Percentiles rank a stretch among this genome's conserved stretches.
Conservation (phyloP, 2,329 filamentous ascomycete species). For the Colletotrichum orbiculare region DNA sequence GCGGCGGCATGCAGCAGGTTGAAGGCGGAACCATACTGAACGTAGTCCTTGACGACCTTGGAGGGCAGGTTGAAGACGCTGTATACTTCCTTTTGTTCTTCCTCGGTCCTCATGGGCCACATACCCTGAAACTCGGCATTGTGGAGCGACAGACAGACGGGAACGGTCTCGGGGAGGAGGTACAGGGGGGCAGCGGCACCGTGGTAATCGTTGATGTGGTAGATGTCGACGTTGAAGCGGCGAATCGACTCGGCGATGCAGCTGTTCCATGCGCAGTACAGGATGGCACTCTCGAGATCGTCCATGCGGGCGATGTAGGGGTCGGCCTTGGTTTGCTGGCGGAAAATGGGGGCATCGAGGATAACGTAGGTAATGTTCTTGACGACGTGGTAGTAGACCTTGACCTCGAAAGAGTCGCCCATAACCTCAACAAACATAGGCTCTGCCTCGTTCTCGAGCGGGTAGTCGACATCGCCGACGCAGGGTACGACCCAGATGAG, state of each 20-base stretch:
- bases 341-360: constrained; percentile 74
- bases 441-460: constrained; percentile 66
- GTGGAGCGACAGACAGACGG: constrained; percentile 72
- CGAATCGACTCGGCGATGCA: constrained; percentile 73
- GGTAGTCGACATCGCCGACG: constrained; percentile 73
- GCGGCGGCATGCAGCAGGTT: constrained; percentile 75
- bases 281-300: constrained; percentile 74
- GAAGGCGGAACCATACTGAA: constrained; percentile 77
- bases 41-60: constrained; percentile 68
- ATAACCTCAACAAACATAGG: constrained; percentile 72
- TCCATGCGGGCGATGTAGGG: constrained; percentile 77
- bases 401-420: constrained; percentile 68
- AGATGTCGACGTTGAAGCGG: constrained; percentile 72
- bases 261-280: constrained; percentile 78
- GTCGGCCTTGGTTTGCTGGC: constrained; percentile 70
- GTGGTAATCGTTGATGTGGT: constrained; percentile 75
- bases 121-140: constrained; percentile 77
- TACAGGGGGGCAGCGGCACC: constrained; percentile 73
- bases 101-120: constrained; percentile 73
- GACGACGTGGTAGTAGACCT: constrained; percentile 71
- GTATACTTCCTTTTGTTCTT: constrained; percentile 72
- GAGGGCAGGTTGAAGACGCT: constrained; percentile 71
- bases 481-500: constrained; percentile 73
- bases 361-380: constrained; percentile 77
- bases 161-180: constrained; percentile 70